Evolutionary conservation across 441 rosid species (phyloP), one percentile per base, ranked within the genome.

Genomic region (Sinapis alba): DNA sequence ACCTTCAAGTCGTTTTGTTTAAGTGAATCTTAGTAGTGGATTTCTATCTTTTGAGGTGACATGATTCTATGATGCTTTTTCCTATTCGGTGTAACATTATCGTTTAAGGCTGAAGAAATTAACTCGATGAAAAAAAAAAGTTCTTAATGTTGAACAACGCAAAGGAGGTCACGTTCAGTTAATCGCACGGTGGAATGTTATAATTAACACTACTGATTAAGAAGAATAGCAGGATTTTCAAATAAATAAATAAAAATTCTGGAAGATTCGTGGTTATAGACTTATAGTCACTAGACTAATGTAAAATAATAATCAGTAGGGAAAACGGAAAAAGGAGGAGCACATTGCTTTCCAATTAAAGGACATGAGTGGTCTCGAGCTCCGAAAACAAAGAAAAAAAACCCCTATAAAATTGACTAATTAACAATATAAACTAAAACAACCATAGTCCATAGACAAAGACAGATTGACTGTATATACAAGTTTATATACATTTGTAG

Each of bases 281-380:
- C 67, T 24, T 53, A 18, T 12, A 58, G 27, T 62, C 59, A 43
- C 62, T 58, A 58, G 12, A 7, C 50, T 71, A 58, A 21, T n/a
- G 53, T 64, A 43, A 69, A 69, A 41, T 30, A 57, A 30, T 71
- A 71, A 59, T 19, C 12, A 13, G 3, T 57, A 58, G 56, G 58
- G 56, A 34, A 56, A 18, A 41, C 65, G 71, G 75, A 53, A 65
- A 77, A 71, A 65, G 58, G 68, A 77, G 68, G 58, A 65, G 72
- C 72, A 71, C 72, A 58, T 38, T 65, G 76, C 72, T 71, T 77
- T 77, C n/a, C 68, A 65, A 50, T 50, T 50, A 58, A 59, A 30
- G 27, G 28, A 59, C 65, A 65, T 59, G 80, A 77, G 80, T 77
- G 80, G 76, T 77, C 76, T 77, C 80, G 80, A 77, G 80, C 80